Percentiles rank a stretch among this genome's conserved stretches.
phyloP scores from a whole-genome alignment of 108 stramenopile species.

The Stephanodiscus minutulus region DNA sequence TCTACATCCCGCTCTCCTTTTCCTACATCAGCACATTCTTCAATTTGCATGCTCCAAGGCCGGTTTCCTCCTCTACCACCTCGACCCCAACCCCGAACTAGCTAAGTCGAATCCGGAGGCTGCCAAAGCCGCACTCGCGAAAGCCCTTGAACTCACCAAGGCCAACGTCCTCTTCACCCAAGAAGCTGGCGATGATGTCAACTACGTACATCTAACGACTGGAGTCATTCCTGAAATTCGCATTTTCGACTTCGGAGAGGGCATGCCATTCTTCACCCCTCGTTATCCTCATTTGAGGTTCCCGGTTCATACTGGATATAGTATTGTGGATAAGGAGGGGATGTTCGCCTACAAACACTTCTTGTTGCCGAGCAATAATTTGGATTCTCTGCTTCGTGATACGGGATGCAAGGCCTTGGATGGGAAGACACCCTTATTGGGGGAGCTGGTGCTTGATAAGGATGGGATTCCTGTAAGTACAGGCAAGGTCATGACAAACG shows the following conservation, averaged over 20 bases:
- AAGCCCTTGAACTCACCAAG: constrained; percentile 76
- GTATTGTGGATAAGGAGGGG: constrained; percentile 80
- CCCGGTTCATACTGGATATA: constrained; percentile 88
- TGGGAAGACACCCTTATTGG: constrained; percentile 77
- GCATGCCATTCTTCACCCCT: constrained; percentile 82
- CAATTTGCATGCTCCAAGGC: constrained; percentile 92
- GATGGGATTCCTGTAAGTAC: constrained; percentile 72
- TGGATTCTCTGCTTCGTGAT: constrained; percentile 53
- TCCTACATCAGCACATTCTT: constrained; percentile 69
- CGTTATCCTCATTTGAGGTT: constrained; percentile 86
- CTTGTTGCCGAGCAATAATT: constrained; percentile 61
- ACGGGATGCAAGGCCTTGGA: constrained; percentile 46
- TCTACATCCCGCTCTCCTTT: constrained; percentile 5
- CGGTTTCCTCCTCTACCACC: constrained; percentile 78
- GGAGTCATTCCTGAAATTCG: constrained; percentile 80
- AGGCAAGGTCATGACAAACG: constrained; percentile 75
- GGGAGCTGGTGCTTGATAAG: constrained; percentile 60
- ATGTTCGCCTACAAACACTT: constrained; percentile 75
- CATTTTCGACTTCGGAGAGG: constrained; percentile 77
- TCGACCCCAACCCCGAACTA: constrained; percentile 67
- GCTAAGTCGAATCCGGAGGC: constrained; percentile 66
- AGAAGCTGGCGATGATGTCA: constrained; percentile 83
- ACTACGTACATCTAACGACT: constrained; percentile 74
- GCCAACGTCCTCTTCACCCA: constrained; percentile 83
- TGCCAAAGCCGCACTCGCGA: constrained; percentile 67